These are phyloP conservation scores for Rosa rugosa DNA, from an alignment of 306 rosid species.

Conservation along the genomic window DNA sequence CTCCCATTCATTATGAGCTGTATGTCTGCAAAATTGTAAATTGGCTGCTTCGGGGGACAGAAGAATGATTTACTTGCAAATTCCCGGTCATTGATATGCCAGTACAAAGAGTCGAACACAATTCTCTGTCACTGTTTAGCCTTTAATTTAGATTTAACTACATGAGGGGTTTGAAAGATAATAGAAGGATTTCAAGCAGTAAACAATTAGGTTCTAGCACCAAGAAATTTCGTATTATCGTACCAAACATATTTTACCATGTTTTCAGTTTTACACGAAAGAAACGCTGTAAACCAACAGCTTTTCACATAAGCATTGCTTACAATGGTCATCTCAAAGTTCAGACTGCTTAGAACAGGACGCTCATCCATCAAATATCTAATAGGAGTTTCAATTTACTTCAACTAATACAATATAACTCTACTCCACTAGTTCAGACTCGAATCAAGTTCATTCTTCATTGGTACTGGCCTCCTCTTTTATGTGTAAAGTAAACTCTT, in stretches of 20 bases:
- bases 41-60: constrained; percentile 21
- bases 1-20: constrained; percentile 33
- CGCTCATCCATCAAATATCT: background rate
- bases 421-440: background rate
- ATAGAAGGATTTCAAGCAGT: background rate
- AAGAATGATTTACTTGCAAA: constrained; percentile 30
- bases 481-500: background rate
- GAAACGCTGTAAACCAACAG: background rate
- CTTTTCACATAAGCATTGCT: background rate
- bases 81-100: constrained; percentile 26
- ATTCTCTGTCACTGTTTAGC: background rate
- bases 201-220: background rate
- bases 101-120: background rate
- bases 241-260: background rate
- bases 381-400: background rate
- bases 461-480: background rate
- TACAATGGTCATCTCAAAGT: background rate
- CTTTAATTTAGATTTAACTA: background rate
- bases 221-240: too few relatives aligned
- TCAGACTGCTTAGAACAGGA: background rate
- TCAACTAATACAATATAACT: background rate
- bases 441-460: background rate
- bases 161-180: background rate
- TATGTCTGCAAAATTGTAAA: constrained; percentile 38
- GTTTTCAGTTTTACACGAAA: background rate